Evolutionary conservation across 768 basidiomycete species (phyloP).

Genomic region (Coprinopsis strossmayeri): DNA sequence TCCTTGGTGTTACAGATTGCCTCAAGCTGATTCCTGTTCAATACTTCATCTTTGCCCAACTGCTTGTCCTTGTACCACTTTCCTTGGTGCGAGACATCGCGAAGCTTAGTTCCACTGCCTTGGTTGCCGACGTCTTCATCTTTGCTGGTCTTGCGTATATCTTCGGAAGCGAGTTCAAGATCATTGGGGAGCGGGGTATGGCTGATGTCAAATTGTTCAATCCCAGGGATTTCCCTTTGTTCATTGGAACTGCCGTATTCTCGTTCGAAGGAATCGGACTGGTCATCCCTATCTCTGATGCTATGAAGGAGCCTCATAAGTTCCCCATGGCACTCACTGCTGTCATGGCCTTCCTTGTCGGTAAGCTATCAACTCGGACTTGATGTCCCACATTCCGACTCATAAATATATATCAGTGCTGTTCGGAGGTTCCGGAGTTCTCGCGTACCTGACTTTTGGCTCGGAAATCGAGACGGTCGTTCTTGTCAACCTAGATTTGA

Average conservation of each 20-base stretch:
- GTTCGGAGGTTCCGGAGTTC: constrained; percentile 81
- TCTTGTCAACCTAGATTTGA: constrained; percentile 84
- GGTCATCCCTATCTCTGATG: constrained; percentile 94
- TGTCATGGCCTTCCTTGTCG: constrained; percentile 82
- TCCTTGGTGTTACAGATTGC: constrained; percentile 76
- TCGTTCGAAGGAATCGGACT: constrained; percentile 97
- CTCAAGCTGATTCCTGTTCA: constrained; percentile 56
- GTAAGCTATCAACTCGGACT: too few species aligned
- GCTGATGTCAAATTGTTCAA: constrained; percentile 87
- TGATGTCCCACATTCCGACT: too few species aligned
- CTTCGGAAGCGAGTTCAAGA: constrained; percentile 73
- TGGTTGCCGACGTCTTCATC: constrained; percentile 94
- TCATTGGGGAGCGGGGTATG: constrained; percentile 63
- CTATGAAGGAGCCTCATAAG: constrained; percentile 92
- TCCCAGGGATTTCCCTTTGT: constrained; percentile 78
- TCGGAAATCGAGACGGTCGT: constrained; percentile 87
- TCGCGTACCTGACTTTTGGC: constrained; percentile 87
- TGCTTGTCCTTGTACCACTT: constrained; percentile 84
- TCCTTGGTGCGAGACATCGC: constrained; percentile 91
- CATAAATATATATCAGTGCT: constrained; percentile 40
- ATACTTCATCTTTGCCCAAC: constrained; percentile 79
- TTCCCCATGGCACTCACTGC: constrained; percentile 85
- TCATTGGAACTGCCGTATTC: constrained; percentile 97
- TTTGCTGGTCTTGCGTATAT: constrained; percentile 83
- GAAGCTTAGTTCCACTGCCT: constrained; percentile 86